Evolutionary conservation across 106 monocot genomes (phyloP), one percentile per base, ranked within the genome.

Genomic region (Iris macrosiphon): DNA sequence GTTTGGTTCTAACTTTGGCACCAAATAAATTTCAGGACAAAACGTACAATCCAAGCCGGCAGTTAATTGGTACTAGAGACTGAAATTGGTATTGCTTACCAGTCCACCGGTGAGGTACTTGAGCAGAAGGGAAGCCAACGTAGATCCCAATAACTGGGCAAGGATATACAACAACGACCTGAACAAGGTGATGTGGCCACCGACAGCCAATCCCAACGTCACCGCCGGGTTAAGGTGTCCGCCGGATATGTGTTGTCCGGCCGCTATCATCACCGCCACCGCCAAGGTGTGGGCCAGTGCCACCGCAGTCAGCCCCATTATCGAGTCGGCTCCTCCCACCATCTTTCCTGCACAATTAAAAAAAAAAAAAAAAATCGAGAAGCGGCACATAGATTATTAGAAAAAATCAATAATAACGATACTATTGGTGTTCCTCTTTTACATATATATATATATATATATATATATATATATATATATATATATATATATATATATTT

Each of bases 221-320:
- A 85, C 91, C 5, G 85, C 85, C 13, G 91, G 91, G 63, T 91
- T 91, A 22, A 91, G 38, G 56, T 85, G 92, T 25, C 75, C 92
- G 25, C 86, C 92, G 49, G 92, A 92, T 55, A 86, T 68, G 76
- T 92, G 82, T 2, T 82, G 79, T 31, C 92, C 92, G 0, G 82
- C 86, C 22, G 86, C 65, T 64, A 82, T 69, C 72, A 86, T 72
- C 26, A 82, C 86, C 11, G 82, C 72, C 29, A 92, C 82, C 31
- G 86, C 75, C 34, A 92, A 59, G 34, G 70, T 62, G 56, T 92
- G 86, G 7, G 85, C 82, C 37, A 82, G 0, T 17, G 86, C 85
- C 64, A 86, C 73, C 28, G 92, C 85, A 41, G 79, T 70, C 73
- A 86, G 66, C 30, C 77, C 86, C 81, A 69, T 67, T 37, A 83